phyloP scores from a whole-genome alignment of 2,329 filamentous ascomycete genomes.

The Aspergillus spinulosporus region DNA sequence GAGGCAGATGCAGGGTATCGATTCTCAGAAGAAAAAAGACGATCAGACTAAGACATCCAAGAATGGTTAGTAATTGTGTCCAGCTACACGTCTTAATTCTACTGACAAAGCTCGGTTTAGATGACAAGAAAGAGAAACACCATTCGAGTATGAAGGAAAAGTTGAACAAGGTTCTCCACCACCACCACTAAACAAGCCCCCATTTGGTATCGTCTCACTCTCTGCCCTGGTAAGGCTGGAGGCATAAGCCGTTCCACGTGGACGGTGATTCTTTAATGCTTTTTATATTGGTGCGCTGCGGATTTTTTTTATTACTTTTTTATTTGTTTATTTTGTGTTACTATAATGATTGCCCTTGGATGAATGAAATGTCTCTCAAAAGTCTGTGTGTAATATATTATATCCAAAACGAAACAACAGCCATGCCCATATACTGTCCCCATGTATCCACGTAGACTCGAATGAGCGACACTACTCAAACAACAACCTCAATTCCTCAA shows the following conservation, averaged over 20 bases:
- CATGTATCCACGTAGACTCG: no score
- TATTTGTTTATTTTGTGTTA: not conserved
- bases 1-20: slow-evolving; percentile 30
- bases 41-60: not conserved
- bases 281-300: no score
- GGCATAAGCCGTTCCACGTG: no score
- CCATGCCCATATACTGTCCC: no score
- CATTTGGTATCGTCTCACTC: no score
- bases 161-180: slow-evolving; percentile 31
- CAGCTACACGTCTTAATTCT: not conserved
- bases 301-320: not conserved
- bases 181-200: not conserved
- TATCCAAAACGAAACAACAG: no score
- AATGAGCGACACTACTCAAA: slow-evolving; percentile 47
- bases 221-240: not conserved
- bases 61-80: not conserved
- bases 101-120: not conserved
- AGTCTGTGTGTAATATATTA: no score
- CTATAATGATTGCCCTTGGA: not conserved
- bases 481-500: slow-evolving; percentile 92
- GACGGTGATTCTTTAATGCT: no score
- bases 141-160: slow-evolving; percentile 32
- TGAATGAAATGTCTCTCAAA: not conserved
- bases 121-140: slow-evolving; percentile 6
- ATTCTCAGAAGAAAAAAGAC: slow-evolving; percentile 6